Conservation (phyloP, 257 asterid species). For the Solanum chilense region DNA sequence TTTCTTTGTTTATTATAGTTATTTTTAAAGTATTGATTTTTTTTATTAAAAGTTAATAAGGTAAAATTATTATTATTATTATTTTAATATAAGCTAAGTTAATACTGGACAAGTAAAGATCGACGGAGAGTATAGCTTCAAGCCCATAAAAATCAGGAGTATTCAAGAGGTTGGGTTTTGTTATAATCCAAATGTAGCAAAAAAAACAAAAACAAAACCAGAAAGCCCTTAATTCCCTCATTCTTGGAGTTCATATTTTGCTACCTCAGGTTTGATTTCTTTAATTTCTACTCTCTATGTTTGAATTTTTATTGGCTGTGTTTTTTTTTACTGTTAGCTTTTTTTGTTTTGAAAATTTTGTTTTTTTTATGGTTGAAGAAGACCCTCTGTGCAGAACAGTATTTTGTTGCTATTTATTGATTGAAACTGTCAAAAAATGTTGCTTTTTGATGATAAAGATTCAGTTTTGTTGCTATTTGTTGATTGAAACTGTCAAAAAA, state of each 20-base stretch:
- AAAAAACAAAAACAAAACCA: background rate
- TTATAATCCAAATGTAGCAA: background rate
- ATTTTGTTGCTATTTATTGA: background rate
- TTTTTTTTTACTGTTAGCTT: background rate
- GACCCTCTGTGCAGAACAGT: background rate
- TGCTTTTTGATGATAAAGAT: background rate
- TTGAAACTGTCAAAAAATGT: background rate
- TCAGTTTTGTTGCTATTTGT: background rate
- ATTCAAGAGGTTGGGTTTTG: background rate
- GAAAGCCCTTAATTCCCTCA: background rate
- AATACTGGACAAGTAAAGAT: background rate
- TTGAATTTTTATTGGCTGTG: background rate
- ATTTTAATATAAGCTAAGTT: too few species aligned
- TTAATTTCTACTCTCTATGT: background rate
- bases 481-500: background rate
- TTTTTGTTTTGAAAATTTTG: background rate
- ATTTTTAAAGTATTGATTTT: too few species aligned
- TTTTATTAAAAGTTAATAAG: too few species aligned
- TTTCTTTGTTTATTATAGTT: too few species aligned
- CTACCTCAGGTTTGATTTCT: background rate
- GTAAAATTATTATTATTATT: background rate
- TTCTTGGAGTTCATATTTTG: background rate
- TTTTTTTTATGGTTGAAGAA: background rate
- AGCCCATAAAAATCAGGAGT: background rate
- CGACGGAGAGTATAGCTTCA: accelerated